Evolutionary conservation across 306 rosid species (phyloP), one percentile per base, ranked within the genome.

Genomic region (Vachellia collinsii): DNA sequence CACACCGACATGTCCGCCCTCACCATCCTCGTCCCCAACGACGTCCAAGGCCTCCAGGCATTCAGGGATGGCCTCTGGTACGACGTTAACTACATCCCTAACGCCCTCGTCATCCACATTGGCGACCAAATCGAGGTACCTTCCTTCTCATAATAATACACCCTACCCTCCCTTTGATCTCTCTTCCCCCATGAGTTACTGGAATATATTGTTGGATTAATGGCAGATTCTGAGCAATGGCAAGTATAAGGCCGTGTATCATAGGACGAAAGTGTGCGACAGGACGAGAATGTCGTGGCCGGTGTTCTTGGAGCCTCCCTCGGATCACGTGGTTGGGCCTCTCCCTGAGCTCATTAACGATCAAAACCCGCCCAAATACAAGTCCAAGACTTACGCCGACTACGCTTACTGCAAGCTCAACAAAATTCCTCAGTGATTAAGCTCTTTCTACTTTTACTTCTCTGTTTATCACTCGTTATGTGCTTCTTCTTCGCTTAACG

Each of bases 1-100:
- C 98, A 94, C 82, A 94, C 98, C 0, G 98, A 94, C 86, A 85
- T 94, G 91, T 84, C 90, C 8, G 8, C 83, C 76, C 1, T 94
- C 3, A 90, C 98, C 67, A 83, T 94, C 58, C 83, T 94, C 0
- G 95, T 92, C 0, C 95, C 98, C 1, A 94, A 94, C 25, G 88
- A 94, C 0, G 94, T 94, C 1, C 98, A 88, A 10, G 98, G 98
- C 0, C 95, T 90, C 64, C 98, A 94, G 39, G 98, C 94, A 13
- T 88, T 51, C 41, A 86, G 86, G 11, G 79, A 94, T 61, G 94
- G 87, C 42, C 84, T 79, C 4, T 94, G 98, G 98, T 89, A 87
- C 13, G 86, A 92, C 41, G 94, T 89, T 64, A 85, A 82, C 71
- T 89, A 92, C 82, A 88, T 90, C 14, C 97, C 92, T 13, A 89